Conservation (phyloP, 805 yeast genomes). For the Teunomyces panamensis region DNA sequence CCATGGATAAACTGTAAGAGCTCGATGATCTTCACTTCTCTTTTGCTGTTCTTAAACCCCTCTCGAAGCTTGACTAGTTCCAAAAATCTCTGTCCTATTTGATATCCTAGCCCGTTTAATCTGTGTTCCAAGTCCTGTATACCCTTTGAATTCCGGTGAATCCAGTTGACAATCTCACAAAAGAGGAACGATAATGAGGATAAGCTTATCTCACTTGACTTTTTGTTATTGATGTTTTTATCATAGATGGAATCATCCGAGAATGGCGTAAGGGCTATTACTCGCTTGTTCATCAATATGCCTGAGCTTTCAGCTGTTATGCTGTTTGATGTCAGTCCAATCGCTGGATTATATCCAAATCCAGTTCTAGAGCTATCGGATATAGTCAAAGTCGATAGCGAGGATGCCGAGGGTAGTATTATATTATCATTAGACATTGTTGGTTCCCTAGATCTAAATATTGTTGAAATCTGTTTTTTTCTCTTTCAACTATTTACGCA, state of each 20-base stretch:
- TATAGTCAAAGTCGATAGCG: constrained; percentile 27
- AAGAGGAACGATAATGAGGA: constrained; percentile 68
- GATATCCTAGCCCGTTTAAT: constrained; percentile 72
- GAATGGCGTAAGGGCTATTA: constrained; percentile 30
- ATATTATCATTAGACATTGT: constrained; percentile 21
- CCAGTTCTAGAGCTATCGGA: constrained; percentile 27
- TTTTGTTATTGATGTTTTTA: constrained; percentile 57
- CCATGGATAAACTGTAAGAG: constrained; percentile 70
- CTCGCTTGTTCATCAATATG: constrained; percentile 30
- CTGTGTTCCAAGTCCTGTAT: constrained; percentile 57
- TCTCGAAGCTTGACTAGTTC: constrained; percentile 70
- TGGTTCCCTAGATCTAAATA: not conserved
- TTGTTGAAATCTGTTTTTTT: not conserved
- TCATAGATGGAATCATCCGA: constrained; percentile 57
- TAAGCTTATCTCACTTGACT: constrained; percentile 63
- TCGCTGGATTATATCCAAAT: constrained; percentile 44
- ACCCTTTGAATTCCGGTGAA: constrained; percentile 60
- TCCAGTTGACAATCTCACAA: constrained; percentile 65
- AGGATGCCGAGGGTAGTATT: constrained; percentile 29
- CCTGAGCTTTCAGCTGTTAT: constrained; percentile 38
- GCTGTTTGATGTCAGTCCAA: constrained; percentile 40
- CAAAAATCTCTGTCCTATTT: constrained; percentile 67
- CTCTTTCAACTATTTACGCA: not conserved
- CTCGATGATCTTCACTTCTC: constrained; percentile 66
- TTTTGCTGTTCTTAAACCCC: constrained; percentile 56